Evolutionary conservation across 352 stramenopile species (phyloP), one percentile per base, ranked within the genome.

Genomic region (Globisporangium nunn): DNA sequence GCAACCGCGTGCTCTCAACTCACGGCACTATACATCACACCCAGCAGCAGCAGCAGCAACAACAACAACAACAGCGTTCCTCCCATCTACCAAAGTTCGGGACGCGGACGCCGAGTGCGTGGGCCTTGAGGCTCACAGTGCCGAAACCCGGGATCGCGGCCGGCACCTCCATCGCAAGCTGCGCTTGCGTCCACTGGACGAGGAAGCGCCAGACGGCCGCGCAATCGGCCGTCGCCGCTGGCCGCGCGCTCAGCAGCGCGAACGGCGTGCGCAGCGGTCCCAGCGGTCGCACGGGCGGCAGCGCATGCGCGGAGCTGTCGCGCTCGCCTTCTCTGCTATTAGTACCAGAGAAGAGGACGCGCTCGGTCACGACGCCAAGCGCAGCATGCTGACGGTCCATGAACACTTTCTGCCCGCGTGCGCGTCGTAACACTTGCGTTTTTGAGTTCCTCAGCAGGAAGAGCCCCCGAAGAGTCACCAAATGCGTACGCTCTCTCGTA

Each of bases 131-230:
- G n/a, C 70, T 71, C 54, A 90, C 62, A 0, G 67, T 81, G 6
- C 83, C 83, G 46, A 91, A 85, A n/a, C 74, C 73, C 17, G 83
- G 81, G 61, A 93, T 85, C 29, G 69, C 61, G 35, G 81, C 81
- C 14, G 83, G 76, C 8, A 67, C 67, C 60, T 91, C 83, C 76
- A 87, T 85, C 3, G 78, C 83, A n/a, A 88, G 44, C 78, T 93
- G 62, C 30, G 49, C 6, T 15, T 61, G 52, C 5, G 62, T 2
- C 10, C 33, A 56, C 11, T 30, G 12, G 17, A 1, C 10, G 28
- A 39, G 40, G 14, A 51, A 39, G 37, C 18, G 51, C 50, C 31
- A 44, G 6, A 47, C 50, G 3, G 11, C 37, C 17, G 30, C 50
- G 12, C 15, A 45, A 17, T 46, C 33, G n/a, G 30, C 44, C 4